These are phyloP conservation scores for Leccinum subtestaceum DNA, from an alignment of 768 basidiomycete species.

Conservation along the genomic window DNA sequence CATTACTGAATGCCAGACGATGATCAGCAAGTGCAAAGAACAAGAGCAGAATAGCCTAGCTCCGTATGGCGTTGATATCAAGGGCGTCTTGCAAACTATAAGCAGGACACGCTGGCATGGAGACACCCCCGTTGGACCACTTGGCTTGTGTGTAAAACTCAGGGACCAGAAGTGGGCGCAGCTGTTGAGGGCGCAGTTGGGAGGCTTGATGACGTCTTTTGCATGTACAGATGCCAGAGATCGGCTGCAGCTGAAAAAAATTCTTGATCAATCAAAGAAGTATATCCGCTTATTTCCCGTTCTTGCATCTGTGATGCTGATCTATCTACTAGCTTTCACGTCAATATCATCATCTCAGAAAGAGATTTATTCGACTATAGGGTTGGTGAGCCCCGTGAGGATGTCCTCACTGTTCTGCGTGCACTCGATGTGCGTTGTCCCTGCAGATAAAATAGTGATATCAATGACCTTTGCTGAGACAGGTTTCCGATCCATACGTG, in stretches of 20 bases:
- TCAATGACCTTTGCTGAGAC: background rate
- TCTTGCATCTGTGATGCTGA: constrained; percentile 8
- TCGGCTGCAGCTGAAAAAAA: constrained; percentile 47
- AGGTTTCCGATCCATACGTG: constrained; percentile 77
- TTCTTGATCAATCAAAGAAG: constrained; percentile 62
- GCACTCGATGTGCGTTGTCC: constrained; percentile 63
- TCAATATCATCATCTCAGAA: constrained; percentile 58
- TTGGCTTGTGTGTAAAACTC: constrained; percentile 76
- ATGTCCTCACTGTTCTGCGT: constrained; percentile 73
- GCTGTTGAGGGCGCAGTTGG: constrained; percentile 64
- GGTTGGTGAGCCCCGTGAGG: constrained; percentile 61
- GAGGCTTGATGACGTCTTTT: constrained; percentile 58
- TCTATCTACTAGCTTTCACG: constrained; percentile 38
- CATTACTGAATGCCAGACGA: constrained; percentile 46
- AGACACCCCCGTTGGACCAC: constrained; percentile 67
- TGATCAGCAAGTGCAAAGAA: constrained; percentile 48
- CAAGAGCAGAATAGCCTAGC: constrained; percentile 57
- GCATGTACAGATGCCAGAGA: constrained; percentile 74
- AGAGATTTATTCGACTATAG: constrained; percentile 82
- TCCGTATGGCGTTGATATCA: constrained; percentile 63
- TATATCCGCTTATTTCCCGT: constrained; percentile 38
- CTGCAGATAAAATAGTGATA: background rate
- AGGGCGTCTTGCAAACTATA: constrained; percentile 54
- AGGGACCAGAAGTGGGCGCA: constrained; percentile 65
- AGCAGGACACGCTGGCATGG: constrained; percentile 57